Base-by-base conservation (phyloP, 169 alveolate species). In the Theileria equi region DNA sequence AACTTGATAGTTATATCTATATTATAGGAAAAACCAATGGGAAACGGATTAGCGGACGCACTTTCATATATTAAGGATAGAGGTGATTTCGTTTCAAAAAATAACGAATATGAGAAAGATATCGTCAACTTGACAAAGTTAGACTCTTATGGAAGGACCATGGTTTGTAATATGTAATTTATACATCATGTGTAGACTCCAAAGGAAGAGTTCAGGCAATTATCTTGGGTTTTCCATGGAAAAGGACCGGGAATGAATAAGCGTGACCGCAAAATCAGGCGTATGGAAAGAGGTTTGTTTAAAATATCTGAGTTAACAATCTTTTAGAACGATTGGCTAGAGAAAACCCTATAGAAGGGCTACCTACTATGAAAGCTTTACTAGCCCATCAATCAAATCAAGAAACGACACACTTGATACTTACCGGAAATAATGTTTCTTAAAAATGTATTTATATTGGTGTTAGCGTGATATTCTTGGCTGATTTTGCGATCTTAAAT, bases 161-260 rank as follows among this genome's bases (percentile, higher is more conserved):
- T 85, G 89, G 76, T 64, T 17, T 8, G 76, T 53, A 3, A 10
- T 54, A 7, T 2, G 0, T 52, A 62, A 28, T 50, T 2, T 52
- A 52, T 16, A 64, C 13, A 6, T 55, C 23, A 21, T 2, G 8
- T 57, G 11, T 55, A 64, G 86, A 80, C 92, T 1, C 92, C 92
- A 1, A 85, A 85, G 62, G 92, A 85, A 54, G 85, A 88, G n/a
- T 85, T 85, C 47, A 61, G 88, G 13, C 49, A 81, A 34, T 68
- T 85, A 11, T 85, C 89, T 8, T 85, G 89, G 89, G 32, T 57
- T 38, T 85, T 85, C 74, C 92, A 85, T 55, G 92, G 92, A 34
- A 85, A 85, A 63, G 62, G 63, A 16, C 92, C 88, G 11, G 86
- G 92, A 2, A 80, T 70, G 68, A 85, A 85, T 49, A 85, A 85